Base-by-base conservation (phyloP, 305 asterid genomes). In the Fraxinus ornus region DNA sequence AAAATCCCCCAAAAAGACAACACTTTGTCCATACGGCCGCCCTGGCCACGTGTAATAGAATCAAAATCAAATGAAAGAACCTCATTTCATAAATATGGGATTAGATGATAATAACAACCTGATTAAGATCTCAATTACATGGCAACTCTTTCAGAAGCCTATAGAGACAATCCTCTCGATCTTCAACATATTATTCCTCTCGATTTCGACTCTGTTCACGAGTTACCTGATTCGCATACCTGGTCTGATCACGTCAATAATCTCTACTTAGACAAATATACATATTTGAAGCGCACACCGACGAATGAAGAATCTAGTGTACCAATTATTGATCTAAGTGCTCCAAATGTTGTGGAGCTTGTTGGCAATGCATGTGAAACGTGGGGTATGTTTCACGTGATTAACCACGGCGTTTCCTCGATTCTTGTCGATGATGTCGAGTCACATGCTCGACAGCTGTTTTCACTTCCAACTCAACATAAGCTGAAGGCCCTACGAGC, bases 351-450 rank as follows among this genome's bases (percentile, higher is more conserved):
- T 0, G 89, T 73, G 83, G 94, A 89, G 39, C 88, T 76, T 41
- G 80, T 93, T 19, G 89, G 91, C 7, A 72, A 81, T 52, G 98
- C 97, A 10, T 92, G 98, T 35, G 84, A 78, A 9, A 79, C 49
- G 30, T 90, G 90, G 93, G 98, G 98, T 0, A 77, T 86, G 82
- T 94, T 95, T 30, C 95, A 91, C 7, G 85, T 94, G 47, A 87
- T 79, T 12, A 91, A 91, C 85, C 98, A 95, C 49, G 93, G 86
- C 0, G 82, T 95, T 26, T 85, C 94, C 0, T 2, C 52, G 41
- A 21, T 33, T 13, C 85, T 92, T 1, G 39, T 93, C 2, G 89
- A 78, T 1, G 93, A 84, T 0, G 97, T 84, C 37, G 97, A 91
- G 83, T 90, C 78, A 7, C 93, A 91, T 35, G 85, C 86, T 0